These are phyloP conservation scores for Emergomyces orientalis DNA, from an alignment of 2,329 filamentous ascomycete genomes.

Conservation along the genomic window DNA sequence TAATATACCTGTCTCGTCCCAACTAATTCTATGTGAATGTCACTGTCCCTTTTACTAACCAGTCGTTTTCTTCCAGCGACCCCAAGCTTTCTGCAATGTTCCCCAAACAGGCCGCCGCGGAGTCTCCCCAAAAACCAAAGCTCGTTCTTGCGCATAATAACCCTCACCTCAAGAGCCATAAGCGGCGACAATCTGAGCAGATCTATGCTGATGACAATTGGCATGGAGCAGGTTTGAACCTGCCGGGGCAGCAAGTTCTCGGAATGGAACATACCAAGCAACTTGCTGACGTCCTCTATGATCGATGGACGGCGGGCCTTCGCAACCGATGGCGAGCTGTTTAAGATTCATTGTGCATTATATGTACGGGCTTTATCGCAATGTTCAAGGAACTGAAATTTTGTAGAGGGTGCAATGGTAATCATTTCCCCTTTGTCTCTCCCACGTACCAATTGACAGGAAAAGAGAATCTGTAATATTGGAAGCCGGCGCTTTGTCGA, in stretches of 20 bases:
- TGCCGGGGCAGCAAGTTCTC: conserved; percentile 50
- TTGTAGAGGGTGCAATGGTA: neutral
- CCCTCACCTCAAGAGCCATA: conserved; percentile 72
- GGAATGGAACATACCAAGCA: conserved; percentile 92
- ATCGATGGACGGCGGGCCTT: conserved; percentile 79
- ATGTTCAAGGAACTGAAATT: neutral
- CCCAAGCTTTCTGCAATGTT: conserved; percentile 16
- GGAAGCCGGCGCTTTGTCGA: neutral
- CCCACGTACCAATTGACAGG: neutral
- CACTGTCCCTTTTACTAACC: neutral
- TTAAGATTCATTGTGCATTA: conserved; percentile 9
- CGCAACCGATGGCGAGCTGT: conserved; percentile 55
- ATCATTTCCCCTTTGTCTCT: neutral
- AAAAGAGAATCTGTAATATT: neutral
- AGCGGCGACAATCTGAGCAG: conserved; percentile 49
- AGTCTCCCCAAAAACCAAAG: conserved; percentile 48
- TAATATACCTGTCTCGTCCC: neutral
- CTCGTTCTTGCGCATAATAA: conserved; percentile 72
- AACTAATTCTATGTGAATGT: neutral
- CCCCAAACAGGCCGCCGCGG: conserved; percentile 28
- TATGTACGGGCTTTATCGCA: neutral
- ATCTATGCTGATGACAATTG: conserved; percentile 31
- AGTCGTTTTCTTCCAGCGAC: conserved; percentile 21
- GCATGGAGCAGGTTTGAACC: conserved; percentile 28
- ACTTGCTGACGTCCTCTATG: conserved; percentile 81